Base-by-base conservation (phyloP, 768 basidiomycete genomes). In the Collybia sp. region DNA sequence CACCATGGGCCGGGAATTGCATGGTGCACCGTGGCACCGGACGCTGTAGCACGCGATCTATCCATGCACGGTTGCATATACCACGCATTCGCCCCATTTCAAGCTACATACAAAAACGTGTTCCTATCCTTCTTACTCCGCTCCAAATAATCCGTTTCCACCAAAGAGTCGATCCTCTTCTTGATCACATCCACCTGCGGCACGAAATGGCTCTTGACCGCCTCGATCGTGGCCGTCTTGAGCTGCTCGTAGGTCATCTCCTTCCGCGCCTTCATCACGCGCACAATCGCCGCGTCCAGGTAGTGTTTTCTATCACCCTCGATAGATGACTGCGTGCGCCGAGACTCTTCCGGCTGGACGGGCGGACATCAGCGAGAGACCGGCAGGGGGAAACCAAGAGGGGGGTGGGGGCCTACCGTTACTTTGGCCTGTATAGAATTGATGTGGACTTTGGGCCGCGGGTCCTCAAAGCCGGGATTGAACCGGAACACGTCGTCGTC, bases 351-450 rank as follows among this genome's bases (percentile, higher is more conserved):
- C 31, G 80, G 76, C 92, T 93, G 53, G 5, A 30, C n/a, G 44
- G 12, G 25, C 47, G 9, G 17, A 36, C 18, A 35, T 43, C 19
- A 25, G 37, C 19, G 34, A 31, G 47, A 43, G 12, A 52, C 25
- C n/a, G 40, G 12, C 42, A 44, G 13, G 44, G 6, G 17, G 34
- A 12, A 12, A 38, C 11, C 16, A 12, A 16, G 20, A 18, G 19
- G 31, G 33, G 15, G 48, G 20, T 20, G 13, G 6, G 43, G 6
- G 67, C 86, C 49, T 58, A 94, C 92, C 50, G 92, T 83, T 53
- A 94, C 87, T 59, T 93, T 93, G 12, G 85, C 87, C 63, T 97
- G 96, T 41, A 99, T 95, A 16, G 93, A 89, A 58, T 93, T 95
- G 68, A 98, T 94, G 64, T 90, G 90, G 34, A 99, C 78, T 55